Base-by-base conservation (phyloP, 345 rosid genomes). In the Garcia nutans region DNA sequence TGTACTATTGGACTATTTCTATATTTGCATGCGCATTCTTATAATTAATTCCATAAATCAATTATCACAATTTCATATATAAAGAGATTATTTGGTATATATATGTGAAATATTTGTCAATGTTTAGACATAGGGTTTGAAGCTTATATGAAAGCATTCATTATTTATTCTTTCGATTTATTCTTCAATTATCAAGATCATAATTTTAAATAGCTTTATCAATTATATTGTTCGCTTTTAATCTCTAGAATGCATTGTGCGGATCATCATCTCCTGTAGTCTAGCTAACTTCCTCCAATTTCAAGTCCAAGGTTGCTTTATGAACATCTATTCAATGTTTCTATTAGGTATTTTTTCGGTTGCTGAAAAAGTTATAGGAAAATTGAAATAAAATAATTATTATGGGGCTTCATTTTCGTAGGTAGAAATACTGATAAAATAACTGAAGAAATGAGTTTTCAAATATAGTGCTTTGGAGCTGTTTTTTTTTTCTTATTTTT, bases 281-380 rank as follows among this genome's bases (percentile, higher is more conserved):
- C 79, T 98, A 96, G 89, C 97, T 96, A 81, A 93, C 88, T 79
- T 97, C 97, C 71, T 86, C 94, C 84, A 96, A 96, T 85, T 96
- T 96, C 88, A 93, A 92, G 88, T 92, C 93, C 83, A 96, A 96
- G 97, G 99, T 93, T 79, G 54, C 20, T 20, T 55, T 26, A 31
- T 41, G 6, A 22, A 52, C 56, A 50, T 45, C 22, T 16, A 7
- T 6, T 45, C 22, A 22, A 7, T 6, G 7, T 26, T 24, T 54
- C 12, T 50, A n/a, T 23, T 28, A 6, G 16, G 33, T n/a, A 54
- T 11, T 31, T 45, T 44, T 56, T 54, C 16, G 65, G 64, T 26
- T 17, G 10, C 42, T 23, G 33, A 52, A 44, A 69, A 26, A 69
- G 17, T 68, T 50, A 28, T 16, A 47, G 0, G 58, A 6, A 68